These are phyloP conservation scores for Thymus mandschuricus DNA, from an alignment of 257 asterid species.

Conservation along the genomic window DNA sequence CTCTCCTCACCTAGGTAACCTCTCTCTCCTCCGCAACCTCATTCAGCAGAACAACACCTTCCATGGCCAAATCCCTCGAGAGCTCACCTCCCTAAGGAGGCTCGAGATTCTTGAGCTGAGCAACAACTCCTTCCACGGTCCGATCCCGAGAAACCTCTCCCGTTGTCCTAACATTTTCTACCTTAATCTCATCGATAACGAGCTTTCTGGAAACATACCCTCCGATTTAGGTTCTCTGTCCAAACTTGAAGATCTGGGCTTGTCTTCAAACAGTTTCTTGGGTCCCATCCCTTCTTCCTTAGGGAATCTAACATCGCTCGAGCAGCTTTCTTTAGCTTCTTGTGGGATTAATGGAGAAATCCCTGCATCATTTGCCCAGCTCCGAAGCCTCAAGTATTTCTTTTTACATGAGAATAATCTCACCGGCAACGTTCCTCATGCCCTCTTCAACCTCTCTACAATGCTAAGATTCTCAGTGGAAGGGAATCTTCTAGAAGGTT, in stretches of 20 bases:
- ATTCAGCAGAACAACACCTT: background rate
- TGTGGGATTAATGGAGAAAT: background rate
- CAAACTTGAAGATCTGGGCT: background rate
- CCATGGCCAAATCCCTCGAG: slow-evolving; percentile 2
- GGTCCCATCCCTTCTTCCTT: background rate
- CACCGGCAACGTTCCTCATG: background rate
- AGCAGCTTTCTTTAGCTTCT: background rate
- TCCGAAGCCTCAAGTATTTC: background rate
- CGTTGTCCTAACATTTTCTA: background rate
- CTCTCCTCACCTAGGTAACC: slow-evolving; percentile 20
- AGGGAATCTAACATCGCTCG: background rate
- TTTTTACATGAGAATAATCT: background rate
- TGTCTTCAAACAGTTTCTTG: background rate
- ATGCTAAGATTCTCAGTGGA: too few relatives aligned
- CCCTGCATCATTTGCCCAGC: background rate
- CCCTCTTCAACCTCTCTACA: background rate
- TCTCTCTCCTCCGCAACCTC: background rate
- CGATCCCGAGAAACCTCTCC: background rate
- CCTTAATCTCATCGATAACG: background rate
- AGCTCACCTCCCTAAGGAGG: background rate
- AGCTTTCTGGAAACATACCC: background rate
- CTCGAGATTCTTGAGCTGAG: background rate
- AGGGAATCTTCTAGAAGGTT: too few relatives aligned
- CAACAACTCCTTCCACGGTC: background rate
- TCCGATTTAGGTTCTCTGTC: background rate